Evolutionary conservation across 768 basidiomycete genomes (phyloP).

Genomic region (Krasilnikovozyma curviuscula): DNA sequence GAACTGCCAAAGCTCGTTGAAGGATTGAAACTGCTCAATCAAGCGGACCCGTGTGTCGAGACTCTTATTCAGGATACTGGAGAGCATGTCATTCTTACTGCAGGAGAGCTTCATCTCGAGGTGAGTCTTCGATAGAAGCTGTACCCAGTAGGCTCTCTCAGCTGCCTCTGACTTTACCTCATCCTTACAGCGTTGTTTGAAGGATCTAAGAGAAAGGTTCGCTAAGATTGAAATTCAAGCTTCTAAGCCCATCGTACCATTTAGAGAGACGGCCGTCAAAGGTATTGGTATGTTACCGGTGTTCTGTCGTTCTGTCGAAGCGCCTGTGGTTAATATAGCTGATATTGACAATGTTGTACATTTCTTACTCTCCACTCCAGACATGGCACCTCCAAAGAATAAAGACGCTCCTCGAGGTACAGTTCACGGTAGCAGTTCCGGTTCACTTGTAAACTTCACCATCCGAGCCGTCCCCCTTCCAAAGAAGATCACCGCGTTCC

Average conservation of each 20-base stretch:
- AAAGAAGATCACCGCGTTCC: slow-evolving; percentile 46
- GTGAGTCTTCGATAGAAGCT: slow-evolving; percentile 29
- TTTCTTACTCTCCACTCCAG: slow-evolving; percentile 28
- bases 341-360: slow-evolving; percentile 4
- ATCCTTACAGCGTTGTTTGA: slow-evolving; percentile 58
- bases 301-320: background rate
- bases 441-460: slow-evolving; percentile 57
- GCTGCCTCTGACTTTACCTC: background rate
- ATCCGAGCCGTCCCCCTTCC: slow-evolving; percentile 71
- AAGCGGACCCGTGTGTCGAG: slow-evolving; percentile 92
- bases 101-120: slow-evolving; percentile 90
- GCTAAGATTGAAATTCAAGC: slow-evolving; percentile 81
- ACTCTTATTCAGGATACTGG: slow-evolving; percentile 94
- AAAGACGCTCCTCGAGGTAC: slow-evolving; percentile 53
- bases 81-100: slow-evolving; percentile 88
- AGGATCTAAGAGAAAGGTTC: slow-evolving; percentile 88
- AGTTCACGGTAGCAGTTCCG: slow-evolving; percentile 45
- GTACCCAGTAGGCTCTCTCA: background rate
- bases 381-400: slow-evolving; percentile 72
- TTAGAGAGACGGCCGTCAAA: slow-evolving; percentile 80
- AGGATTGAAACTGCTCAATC: slow-evolving; percentile 72
- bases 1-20: slow-evolving; percentile 77
- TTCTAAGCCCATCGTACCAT: slow-evolving; percentile 91
- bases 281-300: slow-evolving; percentile 37
- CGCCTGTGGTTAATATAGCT: background rate